Evolutionary conservation across 202 grass and related monocot genomes (phyloP).

Genomic region (Alloteropsis angusta): DNA sequence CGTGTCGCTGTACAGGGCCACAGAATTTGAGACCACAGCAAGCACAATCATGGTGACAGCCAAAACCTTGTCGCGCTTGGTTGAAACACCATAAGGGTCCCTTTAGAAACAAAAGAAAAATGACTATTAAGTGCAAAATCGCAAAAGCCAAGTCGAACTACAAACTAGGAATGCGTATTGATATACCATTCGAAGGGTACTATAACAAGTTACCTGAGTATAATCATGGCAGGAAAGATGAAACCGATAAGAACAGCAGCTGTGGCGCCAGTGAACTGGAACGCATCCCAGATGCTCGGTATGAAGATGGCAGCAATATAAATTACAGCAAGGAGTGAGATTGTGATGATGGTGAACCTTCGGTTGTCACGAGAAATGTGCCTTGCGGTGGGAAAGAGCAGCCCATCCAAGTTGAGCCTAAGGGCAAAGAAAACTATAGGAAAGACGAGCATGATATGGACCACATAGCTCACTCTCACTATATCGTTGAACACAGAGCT

Average conservation of each 20-base stretch:
- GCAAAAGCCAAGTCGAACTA: neutral
- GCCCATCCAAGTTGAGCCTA: slow-evolving; percentile 73
- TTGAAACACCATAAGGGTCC: slow-evolving; percentile 65
- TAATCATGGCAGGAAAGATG: slow-evolving; percentile 85
- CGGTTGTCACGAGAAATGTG: slow-evolving; percentile 51
- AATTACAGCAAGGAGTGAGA: slow-evolving; percentile 45
- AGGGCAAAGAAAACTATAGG: slow-evolving; percentile 89
- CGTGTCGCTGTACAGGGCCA: slow-evolving; percentile 77
- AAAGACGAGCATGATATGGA: slow-evolving; percentile 95
- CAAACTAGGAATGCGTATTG: neutral
- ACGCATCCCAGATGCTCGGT: slow-evolving; percentile 93
- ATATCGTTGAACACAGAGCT: slow-evolving; percentile 64
- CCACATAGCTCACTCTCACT: slow-evolving; percentile 90
- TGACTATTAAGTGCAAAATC: neutral
- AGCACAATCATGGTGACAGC: slow-evolving; percentile 82
- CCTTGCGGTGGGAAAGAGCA: slow-evolving; percentile 60
- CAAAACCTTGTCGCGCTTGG: slow-evolving; percentile 59
- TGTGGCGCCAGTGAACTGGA: slow-evolving; percentile 90
- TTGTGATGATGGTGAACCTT: slow-evolving; percentile 65
- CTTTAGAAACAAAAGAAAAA: slow-evolving; percentile 25
- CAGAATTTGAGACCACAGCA: slow-evolving; percentile 55
- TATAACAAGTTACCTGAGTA: slow-evolving; percentile 50
- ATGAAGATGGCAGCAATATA: slow-evolving; percentile 78
- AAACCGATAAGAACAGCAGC: slow-evolving; percentile 81
- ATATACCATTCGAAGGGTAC: neutral